A percentile compares a stretch with the other conserved stretches of the same genome.
These are phyloP conservation scores for Trebouxia gelatinosa DNA, from an alignment of 163 green algal genomes.

Conservation along the genomic window DNA sequence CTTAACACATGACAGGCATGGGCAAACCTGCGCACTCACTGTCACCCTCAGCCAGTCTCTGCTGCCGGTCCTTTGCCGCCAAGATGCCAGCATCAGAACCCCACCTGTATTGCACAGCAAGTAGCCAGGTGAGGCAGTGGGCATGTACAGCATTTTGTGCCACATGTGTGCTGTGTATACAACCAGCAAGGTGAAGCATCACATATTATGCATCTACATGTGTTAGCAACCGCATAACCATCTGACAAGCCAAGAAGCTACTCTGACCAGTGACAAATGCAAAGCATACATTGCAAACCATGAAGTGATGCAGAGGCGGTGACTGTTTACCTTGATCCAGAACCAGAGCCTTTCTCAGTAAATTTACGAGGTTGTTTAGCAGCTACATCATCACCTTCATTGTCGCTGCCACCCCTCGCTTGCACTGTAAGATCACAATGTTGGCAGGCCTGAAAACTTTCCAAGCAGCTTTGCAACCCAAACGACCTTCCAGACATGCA, in stretches of 20 bases:
- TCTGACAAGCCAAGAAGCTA: no score
- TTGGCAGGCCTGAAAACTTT: neutral
- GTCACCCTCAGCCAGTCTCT: neutral
- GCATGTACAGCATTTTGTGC: no score
- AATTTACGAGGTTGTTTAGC: slow-evolving; percentile 22
- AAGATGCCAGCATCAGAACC: slow-evolving; percentile 1
- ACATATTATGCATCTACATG: no score
- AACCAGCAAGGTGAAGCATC: no score
- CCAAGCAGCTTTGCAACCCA: no score
- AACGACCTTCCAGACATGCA: no score
- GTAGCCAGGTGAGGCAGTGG: no score
- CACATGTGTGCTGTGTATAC: no score
- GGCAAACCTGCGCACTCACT: neutral
- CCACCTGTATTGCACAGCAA: slow-evolving; percentile 3
- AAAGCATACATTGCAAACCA: no score
- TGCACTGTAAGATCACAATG: slow-evolving; percentile 24
- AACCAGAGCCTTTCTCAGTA: slow-evolving; percentile 21
- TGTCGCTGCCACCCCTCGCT: slow-evolving; percentile 5
- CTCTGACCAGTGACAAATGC: no score
- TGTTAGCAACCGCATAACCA: no score
- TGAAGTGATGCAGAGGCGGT: no score
- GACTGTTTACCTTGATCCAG: slow-evolving; percentile 5
- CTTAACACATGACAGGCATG: neutral
- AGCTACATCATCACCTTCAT: slow-evolving; percentile 18
- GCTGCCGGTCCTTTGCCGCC: neutral